Percentiles rank a stretch among this genome's conserved stretches.
Conservation (phyloP, 2,329 filamentous ascomycete genomes). For the Mycosphaerella sp. region DNA sequence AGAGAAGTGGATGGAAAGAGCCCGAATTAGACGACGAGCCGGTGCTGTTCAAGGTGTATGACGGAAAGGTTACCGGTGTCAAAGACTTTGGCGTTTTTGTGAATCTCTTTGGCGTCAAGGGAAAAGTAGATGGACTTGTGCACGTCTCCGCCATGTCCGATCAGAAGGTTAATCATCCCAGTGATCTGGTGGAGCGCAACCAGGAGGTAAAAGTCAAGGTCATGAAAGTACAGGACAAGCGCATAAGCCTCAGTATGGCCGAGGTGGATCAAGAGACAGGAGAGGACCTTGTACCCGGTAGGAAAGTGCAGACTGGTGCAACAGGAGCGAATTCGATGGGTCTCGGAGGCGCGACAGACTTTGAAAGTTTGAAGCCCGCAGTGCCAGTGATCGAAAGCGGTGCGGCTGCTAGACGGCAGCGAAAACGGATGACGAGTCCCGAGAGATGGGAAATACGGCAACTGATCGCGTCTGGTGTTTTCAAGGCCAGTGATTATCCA, state of each 20-base stretch:
- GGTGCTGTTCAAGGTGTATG: slow-evolving; percentile 78
- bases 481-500: slow-evolving; percentile 87
- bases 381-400: slow-evolving; percentile 57
- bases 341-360: slow-evolving; percentile 56
- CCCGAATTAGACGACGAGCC: slow-evolving; percentile 76
- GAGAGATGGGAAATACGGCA: slow-evolving; percentile 98
- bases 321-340: slow-evolving; percentile 87
- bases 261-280: slow-evolving; percentile 90
- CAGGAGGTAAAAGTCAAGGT: slow-evolving; percentile 92
- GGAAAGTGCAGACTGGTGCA: slow-evolving; percentile 69
- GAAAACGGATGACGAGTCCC: slow-evolving; percentile 92
- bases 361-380: slow-evolving; percentile 28
- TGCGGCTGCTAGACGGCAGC: slow-evolving; percentile 54
- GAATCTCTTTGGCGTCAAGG: slow-evolving; percentile 77
- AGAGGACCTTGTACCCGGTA: slow-evolving; percentile 71
- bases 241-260: slow-evolving; percentile 91
- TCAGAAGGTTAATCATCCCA: slow-evolving; percentile 84
- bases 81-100: slow-evolving; percentile 97
- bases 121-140: slow-evolving; percentile 86
- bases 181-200: slow-evolving; percentile 72
- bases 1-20: slow-evolving; percentile 51
- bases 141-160: slow-evolving; percentile 86
- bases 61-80: slow-evolving; percentile 81
- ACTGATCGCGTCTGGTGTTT: slow-evolving; percentile 88
- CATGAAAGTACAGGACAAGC: slow-evolving; percentile 70